Conservation (phyloP, 257 asterid species). For the Gentiana straminea region DNA sequence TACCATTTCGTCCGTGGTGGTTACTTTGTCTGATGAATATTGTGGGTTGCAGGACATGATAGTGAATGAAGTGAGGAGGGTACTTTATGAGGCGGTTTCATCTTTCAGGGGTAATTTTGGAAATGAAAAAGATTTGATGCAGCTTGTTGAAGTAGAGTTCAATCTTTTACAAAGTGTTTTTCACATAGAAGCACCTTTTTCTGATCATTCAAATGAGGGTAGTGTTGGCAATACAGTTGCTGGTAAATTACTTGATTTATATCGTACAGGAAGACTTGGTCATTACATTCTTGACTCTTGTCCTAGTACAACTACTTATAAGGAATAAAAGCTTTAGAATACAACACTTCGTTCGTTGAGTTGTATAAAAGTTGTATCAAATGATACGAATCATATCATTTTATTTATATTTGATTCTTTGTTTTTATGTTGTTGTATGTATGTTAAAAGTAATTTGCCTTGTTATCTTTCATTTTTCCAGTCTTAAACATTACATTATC, state of each 20-base stretch:
- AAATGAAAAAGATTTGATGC: slow-evolving; percentile 26
- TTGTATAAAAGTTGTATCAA: too few species aligned
- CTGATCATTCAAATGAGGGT: slow-evolving; percentile 27
- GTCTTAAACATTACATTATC: too few species aligned
- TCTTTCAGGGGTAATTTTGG: slow-evolving; percentile 31
- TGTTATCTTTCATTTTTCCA: too few species aligned
- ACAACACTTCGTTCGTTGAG: too few species aligned
- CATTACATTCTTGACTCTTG: slow-evolving; percentile 55
- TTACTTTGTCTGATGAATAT: too few species aligned
- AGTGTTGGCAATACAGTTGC: slow-evolving; percentile 27
- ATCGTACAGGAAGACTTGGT: slow-evolving; percentile 87
- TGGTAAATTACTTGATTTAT: slow-evolving; percentile 60
- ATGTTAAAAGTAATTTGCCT: too few species aligned
- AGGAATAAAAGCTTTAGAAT: too few species aligned
- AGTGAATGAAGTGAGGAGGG: slow-evolving; percentile 53
- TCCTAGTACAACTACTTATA: slow-evolving; percentile 15
- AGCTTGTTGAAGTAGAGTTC: slow-evolving; percentile 34
- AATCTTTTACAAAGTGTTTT: slow-evolving; percentile 38
- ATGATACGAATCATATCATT: too few species aligned
- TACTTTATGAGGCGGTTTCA: slow-evolving; percentile 39
- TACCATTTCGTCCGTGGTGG: too few species aligned
- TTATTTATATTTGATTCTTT: too few species aligned
- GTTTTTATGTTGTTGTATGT: too few species aligned
- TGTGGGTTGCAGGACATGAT: slow-evolving; percentile 50
- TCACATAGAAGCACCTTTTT: slow-evolving; percentile 11